Percentiles rank a stretch among this genome's conserved stretches.
These are phyloP conservation scores for Daldinia decipiens DNA, from an alignment of 495 filamentous ascomycete genomes.

Conservation along the genomic window DNA sequence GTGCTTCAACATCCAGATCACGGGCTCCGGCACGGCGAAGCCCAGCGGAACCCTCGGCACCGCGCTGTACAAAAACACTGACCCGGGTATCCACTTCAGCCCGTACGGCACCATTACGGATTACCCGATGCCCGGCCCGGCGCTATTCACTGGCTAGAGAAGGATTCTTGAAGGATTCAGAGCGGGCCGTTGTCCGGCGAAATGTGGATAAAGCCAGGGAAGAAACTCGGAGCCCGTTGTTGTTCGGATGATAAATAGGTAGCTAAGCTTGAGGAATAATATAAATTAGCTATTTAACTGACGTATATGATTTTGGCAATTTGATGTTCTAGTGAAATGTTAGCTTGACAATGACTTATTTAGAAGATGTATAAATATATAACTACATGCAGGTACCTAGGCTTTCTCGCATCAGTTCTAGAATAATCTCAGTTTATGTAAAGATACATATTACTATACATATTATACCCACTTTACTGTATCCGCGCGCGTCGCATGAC, in stretches of 20 bases:
- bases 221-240: background rate
- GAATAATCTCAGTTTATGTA: background rate
- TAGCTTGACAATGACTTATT: too few relatives aligned
- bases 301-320: background rate
- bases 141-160: constrained; percentile 40
- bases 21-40: constrained; percentile 65
- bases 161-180: background rate
- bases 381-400: too few relatives aligned
- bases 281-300: background rate
- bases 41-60: constrained; percentile 65
- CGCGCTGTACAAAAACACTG: constrained; percentile 63
- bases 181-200: background rate
- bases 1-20: constrained; percentile 73
- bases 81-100: constrained; percentile 66
- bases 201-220: background rate
- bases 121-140: constrained; percentile 49
- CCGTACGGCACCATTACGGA: constrained; percentile 60
- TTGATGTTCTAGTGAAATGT: background rate
- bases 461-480: background rate
- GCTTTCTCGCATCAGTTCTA: too few relatives aligned
- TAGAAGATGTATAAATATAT: too few relatives aligned
- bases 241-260: background rate
- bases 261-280: background rate
- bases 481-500: constrained; percentile 7
- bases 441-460: background rate